Evolutionary conservation across 345 rosid genomes (phyloP), one percentile per base, ranked within the genome.

Genomic region (Gossypium bickii): DNA sequence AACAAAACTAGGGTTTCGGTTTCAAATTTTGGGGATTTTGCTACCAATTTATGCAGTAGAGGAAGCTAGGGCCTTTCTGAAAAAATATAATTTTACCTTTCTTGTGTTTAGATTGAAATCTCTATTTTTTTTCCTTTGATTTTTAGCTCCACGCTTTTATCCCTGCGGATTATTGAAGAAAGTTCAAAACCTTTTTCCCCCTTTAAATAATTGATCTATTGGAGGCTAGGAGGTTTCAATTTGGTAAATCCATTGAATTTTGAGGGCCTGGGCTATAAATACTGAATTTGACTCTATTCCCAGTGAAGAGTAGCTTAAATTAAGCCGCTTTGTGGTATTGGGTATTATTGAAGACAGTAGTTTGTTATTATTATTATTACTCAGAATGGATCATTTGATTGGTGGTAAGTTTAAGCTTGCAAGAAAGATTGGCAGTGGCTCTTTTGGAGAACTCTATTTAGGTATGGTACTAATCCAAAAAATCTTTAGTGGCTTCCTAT

Each of bases 401-500:
- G 92, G 89, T 78, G 86, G 85, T 45, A 90, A 83, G 81, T 90
- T 89, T 80, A 90, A 86, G 83, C 87, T 90, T 57, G 93, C 87
- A n/a, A 86, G 88, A 74, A 90, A 90, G 87, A 90, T 90, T 80
- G 96, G 96, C 45, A 87, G 93, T 84, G 93, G 96, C 58, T 90
- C 96, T 47, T 90, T 90, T 63, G 96, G 96, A 52, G 96, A 87
- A 74, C 93, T 90, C 43, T 90, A 86, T 89, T 69, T 90, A 65
- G 96, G 96, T 90, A 62, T 34, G 41, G 41, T 62, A 29, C 16
- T 38, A 82, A 61, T 77, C 38, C 12, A 66, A 2, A 38, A 34
- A 44, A 15, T 44, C 47, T 44, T 67, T 15, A 25, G 56, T 25
- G 41, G 25, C 41, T 27, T 24, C 27, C 15, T 68, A 2, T 68